Evolutionary conservation across 805 yeast genomes (phyloP).

Genomic region (Saccharomycopsis babjevae): DNA sequence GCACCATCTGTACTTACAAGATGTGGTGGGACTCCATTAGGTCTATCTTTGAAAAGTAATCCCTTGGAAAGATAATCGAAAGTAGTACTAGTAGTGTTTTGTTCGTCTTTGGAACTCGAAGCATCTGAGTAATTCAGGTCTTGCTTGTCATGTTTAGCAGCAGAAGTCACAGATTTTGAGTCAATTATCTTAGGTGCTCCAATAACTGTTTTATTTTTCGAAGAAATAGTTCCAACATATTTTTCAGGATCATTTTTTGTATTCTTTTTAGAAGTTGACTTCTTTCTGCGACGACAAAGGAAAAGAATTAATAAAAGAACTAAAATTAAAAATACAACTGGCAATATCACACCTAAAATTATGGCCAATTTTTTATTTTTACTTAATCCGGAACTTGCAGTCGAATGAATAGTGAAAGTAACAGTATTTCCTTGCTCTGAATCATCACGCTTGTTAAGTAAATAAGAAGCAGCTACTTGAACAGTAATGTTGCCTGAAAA

Average conservation of each 20-base stretch:
- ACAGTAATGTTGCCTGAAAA: conserved; percentile 34
- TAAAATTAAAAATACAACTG: conserved; percentile 42
- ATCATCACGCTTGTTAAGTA: neutral
- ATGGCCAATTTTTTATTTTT: conserved; percentile 57
- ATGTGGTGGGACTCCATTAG: conserved; percentile 9
- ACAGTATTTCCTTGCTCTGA: neutral
- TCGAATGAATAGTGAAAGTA: conserved; percentile 8
- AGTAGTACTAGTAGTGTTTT: neutral
- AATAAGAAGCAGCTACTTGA: conserved; percentile 29
- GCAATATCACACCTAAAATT: conserved; percentile 84
- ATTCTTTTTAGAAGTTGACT: conserved; percentile 23
- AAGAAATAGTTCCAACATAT: conserved; percentile 14
- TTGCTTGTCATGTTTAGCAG: neutral
- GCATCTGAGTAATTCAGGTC: neutral
- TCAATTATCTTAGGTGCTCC: conserved; percentile 31
- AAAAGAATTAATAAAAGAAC: conserved; percentile 40
- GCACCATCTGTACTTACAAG: conserved; percentile 4
- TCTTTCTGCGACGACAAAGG: conserved; percentile 38
- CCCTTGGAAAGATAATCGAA: neutral
- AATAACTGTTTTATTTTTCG: conserved; percentile 21
- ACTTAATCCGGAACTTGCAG: conserved; percentile 22
- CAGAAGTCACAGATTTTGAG: conserved; percentile 30
- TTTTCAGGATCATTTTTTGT: conserved; percentile 24
- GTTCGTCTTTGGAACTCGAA: neutral
- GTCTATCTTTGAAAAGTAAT: conserved; percentile 6